Evolutionary conservation across 2,329 filamentous ascomycete species (phyloP).

Genomic region (Anthostomella pinea): DNA sequence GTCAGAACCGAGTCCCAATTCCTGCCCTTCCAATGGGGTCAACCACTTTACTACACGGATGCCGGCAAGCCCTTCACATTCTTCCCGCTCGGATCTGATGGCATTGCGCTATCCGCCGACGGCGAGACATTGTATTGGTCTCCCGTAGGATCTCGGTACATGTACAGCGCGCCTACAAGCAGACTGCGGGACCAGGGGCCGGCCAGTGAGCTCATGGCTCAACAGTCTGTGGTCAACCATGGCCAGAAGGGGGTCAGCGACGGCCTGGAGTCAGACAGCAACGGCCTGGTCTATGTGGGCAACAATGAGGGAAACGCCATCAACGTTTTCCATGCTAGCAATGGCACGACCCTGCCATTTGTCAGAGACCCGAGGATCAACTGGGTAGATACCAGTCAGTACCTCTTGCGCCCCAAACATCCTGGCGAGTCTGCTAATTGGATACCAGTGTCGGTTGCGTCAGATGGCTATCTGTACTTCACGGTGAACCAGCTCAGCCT

Average conservation of each 20-base stretch:
- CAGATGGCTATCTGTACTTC: conserved; percentile 51
- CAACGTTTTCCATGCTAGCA: conserved; percentile 38
- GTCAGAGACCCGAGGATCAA: conserved; percentile 41
- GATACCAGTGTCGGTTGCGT: conserved; percentile 33
- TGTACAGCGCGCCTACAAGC: conserved; percentile 40
- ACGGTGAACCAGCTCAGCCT: conserved; percentile 47
- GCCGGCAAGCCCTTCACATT: conserved; percentile 35
- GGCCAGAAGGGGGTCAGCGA: conserved; percentile 50
- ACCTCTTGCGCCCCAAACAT: not conserved
- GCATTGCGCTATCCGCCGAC: conserved; percentile 48
- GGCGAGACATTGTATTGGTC: conserved; percentile 46
- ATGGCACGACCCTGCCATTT: conserved; percentile 39
- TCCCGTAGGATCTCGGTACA: conserved; percentile 39
- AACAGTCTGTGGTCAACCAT: conserved; percentile 39
- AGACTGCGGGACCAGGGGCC: conserved; percentile 37
- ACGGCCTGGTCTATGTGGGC: conserved; percentile 46
- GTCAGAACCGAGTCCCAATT: conserved; percentile 44
- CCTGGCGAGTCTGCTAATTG: not conserved
- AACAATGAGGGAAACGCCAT: conserved; percentile 50
- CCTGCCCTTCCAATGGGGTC: conserved; percentile 46
- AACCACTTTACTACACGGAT: conserved; percentile 41
- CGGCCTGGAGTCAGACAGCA: conserved; percentile 50
- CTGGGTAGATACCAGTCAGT: conserved; percentile 46
- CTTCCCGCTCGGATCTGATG: conserved; percentile 45
- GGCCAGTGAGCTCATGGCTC: conserved; percentile 41